Evolutionary conservation across 805 yeast genomes (phyloP), one percentile per base, ranked within the genome.

Genomic region (Starmerella geochares): DNA sequence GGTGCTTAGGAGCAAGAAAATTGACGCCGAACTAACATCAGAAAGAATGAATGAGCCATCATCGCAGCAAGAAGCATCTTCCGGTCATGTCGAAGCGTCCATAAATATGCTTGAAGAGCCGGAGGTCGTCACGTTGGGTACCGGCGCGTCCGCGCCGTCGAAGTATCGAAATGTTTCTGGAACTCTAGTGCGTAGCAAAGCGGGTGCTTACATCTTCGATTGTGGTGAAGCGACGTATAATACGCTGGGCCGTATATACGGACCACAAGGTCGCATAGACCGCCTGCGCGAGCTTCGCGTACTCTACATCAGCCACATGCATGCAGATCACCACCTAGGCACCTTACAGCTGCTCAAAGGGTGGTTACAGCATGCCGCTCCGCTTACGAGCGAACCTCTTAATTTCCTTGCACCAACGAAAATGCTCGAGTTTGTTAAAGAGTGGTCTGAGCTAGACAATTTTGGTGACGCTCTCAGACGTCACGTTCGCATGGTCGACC

Each of bases 291-390:
- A 88, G 58, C 66, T 88, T 50, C 68, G 74, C 28, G 51, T 85
- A 48, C 69, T 90, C 19, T 84, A 77, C 60, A 68, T 92, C 48
- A 83, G 94, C 58, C 99, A 92, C 70, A 70, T 90, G 58, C 99
- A 92, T 66, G 98, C 97, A 0, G 99, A 92, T 63, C 99, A 92
- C 64, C 96, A 90, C 65, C 68, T 92, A 37, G 99, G 99, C 0
- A 71, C 84, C 4, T 67, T 83, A 8, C 75, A 86, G 4, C 64
- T 92, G 3, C 70, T 92, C 24, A 70, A 72, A 33, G 78, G 77
- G 55, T 88, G 96, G 94, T 46, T 54, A 6, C 21, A 36, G 20
- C 58, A 50, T 9, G 33, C 27, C 14, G 28, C 32, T 3, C 21
- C 40, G 1, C 33, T n/a, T 7, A 19, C 17, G 2, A 28, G 36